Base-by-base conservation (phyloP, 768 basidiomycete genomes). In the Boletellus emodensis region DNA sequence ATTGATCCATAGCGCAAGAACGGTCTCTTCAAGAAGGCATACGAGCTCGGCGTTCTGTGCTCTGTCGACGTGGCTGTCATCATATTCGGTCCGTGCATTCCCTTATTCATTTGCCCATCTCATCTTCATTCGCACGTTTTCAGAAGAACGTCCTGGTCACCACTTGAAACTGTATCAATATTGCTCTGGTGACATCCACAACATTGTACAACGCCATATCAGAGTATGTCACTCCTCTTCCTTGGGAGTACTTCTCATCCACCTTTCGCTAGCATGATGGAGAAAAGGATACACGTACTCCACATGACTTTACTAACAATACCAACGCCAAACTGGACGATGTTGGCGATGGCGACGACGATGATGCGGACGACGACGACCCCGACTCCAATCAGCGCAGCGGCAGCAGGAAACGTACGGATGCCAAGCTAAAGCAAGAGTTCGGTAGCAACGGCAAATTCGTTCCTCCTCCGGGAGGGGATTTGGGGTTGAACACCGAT, bases 21-120 rank as follows among this genome's bases (percentile, higher is more conserved):
- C 52, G 90, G 89, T 5, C 82, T 92, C 55, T 91, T 92, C 83
- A 90, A 91, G 70, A 91, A 91, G 63, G 89, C 90, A 0, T 90
- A 90, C 63, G 89, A 91, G 70, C 85, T 92, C 54, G 89, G 88
- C n/a, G 89, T 91, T 3, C 80, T 91, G 37, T 92, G 90, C 66
- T 89, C 87, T 13, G 90, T 91, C 58, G 89, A 91, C 60, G 87
- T 92, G 37, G 87, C 87, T 5, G 88, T 92, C 65, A 87, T 91
- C 66, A 88, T 92, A 66, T 90, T 92, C 55, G 89, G 84, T 82
- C 42, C 48, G 76, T 63, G 70, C 71, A 46, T 22, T 60, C 56
- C 47, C 43, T 44, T 47, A 28, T 45, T 26, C 48, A 14, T 22
- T 28, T 26, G 1, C 20, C 45, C 10, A 6, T 46, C 40, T 57